Base-by-base conservation (phyloP, 768 basidiomycete species). In the Amanita muscaria region DNA sequence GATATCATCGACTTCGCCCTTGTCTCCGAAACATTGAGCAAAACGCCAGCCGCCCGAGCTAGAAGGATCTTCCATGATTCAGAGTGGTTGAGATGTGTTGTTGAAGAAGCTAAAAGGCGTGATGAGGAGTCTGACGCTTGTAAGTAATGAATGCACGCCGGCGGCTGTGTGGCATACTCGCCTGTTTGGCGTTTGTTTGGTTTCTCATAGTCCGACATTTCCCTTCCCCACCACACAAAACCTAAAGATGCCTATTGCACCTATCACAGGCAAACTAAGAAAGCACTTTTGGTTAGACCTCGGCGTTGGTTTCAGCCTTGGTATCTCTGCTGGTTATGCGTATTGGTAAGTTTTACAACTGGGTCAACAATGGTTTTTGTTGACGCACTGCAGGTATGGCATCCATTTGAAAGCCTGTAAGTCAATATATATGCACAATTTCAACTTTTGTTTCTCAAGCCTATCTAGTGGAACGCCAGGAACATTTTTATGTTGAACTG, bases 21-120 rank as follows among this genome's bases (percentile, higher is more conserved):
- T 99, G 76, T 99, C 96, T 53, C 96, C 96, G 61, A 99, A 99
- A 70, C 96, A 99, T 61, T 99, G 96, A 43, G 96, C 94, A 69
- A 99, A 99, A 57, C 94, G 83, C 96, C 96, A 99, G 56, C 84
- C 85, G 57, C 85, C 84, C 60, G 84, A 85, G 57, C 81, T 76
- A 65, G 85, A 80, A 68, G 89, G 88, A 64, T 80, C 78, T 64
- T 90, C 88, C 88, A 89, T 86, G 45, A 25, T 42, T 48, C 47
- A 27, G 34, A 48, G 34, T 15, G 10, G 25, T 27, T 7, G 11
- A 14, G 40, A 23, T 41, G 8, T 23, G 44, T 34, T 36, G 47
- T 5, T 21, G 43, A 4, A 25, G 31, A 24, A 16, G 34, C 32
- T 21, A 41, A 33, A 46, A 39, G 21, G 40, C 36, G 44, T 33